Conservation (phyloP, 352 stramenopile species). For the Pythium insidiosum region DNA sequence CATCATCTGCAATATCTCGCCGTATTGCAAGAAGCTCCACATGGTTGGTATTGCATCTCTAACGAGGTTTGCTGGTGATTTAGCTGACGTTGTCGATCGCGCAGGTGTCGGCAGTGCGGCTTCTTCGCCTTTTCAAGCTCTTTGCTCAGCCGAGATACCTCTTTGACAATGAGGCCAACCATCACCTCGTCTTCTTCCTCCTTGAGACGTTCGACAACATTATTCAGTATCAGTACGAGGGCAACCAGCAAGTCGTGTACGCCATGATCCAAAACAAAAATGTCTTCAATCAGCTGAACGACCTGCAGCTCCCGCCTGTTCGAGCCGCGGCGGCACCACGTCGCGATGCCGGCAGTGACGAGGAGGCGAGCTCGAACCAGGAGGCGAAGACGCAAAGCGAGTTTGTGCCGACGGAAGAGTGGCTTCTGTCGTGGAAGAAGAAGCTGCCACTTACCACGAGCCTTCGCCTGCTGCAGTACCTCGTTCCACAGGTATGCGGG, state of each 20-base stretch:
- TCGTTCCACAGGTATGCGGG: constrained; percentile 82
- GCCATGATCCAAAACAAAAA: constrained; percentile 96
- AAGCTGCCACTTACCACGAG: constrained; percentile 94
- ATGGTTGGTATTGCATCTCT: constrained; percentile 33
- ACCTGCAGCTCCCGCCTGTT: constrained; percentile 86
- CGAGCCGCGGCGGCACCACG: constrained; percentile 21
- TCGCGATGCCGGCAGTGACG: constrained; percentile 2
- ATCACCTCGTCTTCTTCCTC: constrained; percentile 94
- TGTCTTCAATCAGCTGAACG: constrained; percentile 89
- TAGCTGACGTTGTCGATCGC: neutral
- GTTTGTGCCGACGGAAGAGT: constrained; percentile 89
- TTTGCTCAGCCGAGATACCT: constrained; percentile 92
- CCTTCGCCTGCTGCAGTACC: constrained; percentile 90
- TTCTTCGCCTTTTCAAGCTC: constrained; percentile 97
- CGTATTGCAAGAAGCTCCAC: constrained; percentile 96
- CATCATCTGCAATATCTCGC: constrained; percentile 98
- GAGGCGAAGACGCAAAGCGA: constrained; percentile 40
- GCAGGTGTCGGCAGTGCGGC: constrained; percentile 84
- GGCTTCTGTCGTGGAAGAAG: constrained; percentile 92
- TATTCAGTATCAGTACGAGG: constrained; percentile 97
- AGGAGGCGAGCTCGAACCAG: constrained; percentile 6
- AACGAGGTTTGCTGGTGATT: no score
- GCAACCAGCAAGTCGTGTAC: constrained; percentile 98
- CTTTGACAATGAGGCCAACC: constrained; percentile 94
- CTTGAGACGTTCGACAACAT: constrained; percentile 99